Evolutionary conservation across 306 rosid species (phyloP), one percentile per base, ranked within the genome.

Genomic region (Arachis hypogaea): DNA sequence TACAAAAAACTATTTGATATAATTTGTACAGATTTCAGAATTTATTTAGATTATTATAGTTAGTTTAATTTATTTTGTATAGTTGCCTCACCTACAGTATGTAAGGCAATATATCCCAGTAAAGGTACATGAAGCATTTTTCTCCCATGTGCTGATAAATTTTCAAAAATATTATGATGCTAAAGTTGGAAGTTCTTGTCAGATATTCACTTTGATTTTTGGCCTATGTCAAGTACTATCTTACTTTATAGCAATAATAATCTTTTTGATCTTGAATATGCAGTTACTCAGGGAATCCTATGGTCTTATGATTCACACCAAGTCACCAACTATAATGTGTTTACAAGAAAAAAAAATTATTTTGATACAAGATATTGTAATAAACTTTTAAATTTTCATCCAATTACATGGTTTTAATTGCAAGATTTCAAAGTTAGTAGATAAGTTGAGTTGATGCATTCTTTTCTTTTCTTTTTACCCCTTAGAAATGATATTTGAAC

Each of bases 261-360:
- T 72, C 62, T 58, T 74, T 56, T 72, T 45, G 70, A 74, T 73
- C 38, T 41, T 68, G 71, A 69, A 69, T 80, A 68, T 82, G 52
- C 69, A 61, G 47, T 9, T 61, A 76, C 49, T 72, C 69, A 79
- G 82, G 84, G 91, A 78, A 90, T 86, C 93, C 86, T 50, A 85
- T 75, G 91, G 67, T 1, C 64, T 10, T 41, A 41, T 40, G n/a
- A 33, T 16, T 49, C 64, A 14, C 59, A 28, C 44, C 58, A 66
- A 4, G 38, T 33, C 38, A 33, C 38, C 38, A 33, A 33, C 38
- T 2, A 11, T 73, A 12, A n/a, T 38, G 3, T 41, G 55, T 73
- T 7, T 11, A n/a, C 7, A 5, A 41, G 29, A 40, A 41, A 52
- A 69, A 62, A 14, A 33, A 2, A 33, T 33, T 33, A 33, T 33